phyloP scores from a whole-genome alignment of 805 yeast species.

The Candida coleopterorum region DNA sequence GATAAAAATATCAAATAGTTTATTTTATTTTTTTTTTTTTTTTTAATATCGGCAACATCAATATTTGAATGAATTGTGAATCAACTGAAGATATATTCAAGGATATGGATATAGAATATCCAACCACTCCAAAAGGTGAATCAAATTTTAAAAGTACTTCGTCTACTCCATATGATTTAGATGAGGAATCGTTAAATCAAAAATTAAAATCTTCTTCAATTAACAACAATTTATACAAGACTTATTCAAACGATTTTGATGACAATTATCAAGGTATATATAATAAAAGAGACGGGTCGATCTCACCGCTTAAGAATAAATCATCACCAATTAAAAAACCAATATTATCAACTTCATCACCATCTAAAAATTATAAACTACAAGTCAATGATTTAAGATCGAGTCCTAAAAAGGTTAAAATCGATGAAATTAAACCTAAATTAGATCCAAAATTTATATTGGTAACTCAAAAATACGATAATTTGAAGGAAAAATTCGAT shows the following conservation, averaged over 20 bases:
- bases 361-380: background rate
- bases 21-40: too few relatives aligned
- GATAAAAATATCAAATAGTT: too few relatives aligned
- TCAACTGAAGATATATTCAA: background rate
- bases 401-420: background rate
- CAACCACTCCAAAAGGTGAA: background rate
- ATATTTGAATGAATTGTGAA: background rate
- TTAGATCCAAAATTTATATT: background rate
- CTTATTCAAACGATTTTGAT: background rate
- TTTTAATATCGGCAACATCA: too few relatives aligned
- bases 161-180: conserved; percentile 1
- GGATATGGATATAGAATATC: conserved; percentile 1
- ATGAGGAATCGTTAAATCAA: background rate
- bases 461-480: background rate
- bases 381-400: conserved; percentile 1
- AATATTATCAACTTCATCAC: background rate
- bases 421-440: background rate
- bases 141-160: background rate
- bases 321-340: background rate
- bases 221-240: background rate
- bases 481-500: background rate
- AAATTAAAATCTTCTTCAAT: background rate
- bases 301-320: background rate
- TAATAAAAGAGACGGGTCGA: background rate
- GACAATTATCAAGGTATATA: background rate